Base-by-base conservation (phyloP, 805 yeast genomes). In the Starmera amethionina region DNA sequence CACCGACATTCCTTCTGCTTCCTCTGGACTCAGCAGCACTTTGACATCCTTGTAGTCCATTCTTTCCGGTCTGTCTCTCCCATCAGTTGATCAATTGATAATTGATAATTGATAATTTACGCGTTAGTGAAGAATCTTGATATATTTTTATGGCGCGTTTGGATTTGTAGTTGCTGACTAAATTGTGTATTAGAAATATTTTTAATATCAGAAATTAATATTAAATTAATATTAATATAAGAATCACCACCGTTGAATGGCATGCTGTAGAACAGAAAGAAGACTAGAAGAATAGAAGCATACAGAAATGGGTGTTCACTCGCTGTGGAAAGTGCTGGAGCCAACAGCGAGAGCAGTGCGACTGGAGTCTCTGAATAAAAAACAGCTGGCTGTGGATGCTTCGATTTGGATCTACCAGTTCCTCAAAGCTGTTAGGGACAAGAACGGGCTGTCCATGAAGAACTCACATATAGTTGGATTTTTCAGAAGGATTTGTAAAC, bases 401-500 rank as follows among this genome's bases (percentile, higher is more conserved):
- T 90, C 97, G 3, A 93, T 93, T 47, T 93, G 99, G 99, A 83
- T 93, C 40, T 93, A 93, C 56, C 99, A 93, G 59, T 93, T 93
- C 55, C 66, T 93, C 47, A 93, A 90, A 58, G 97, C 97, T 1
- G 94, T 93, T 18, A 72, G 97, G 49, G 95, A 88, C 56, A 63
- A 75, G 32, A 82, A 82, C 28, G 98, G 97, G 8, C 75, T 82
- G 43, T 74, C 85, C 1, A 58, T 89, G 44, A 70, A 73, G 28
- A 83, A 79, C 45, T 81, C 96, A 0, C 98, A 93, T 58, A 76
- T 93, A 15, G 84, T 88, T n/a, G 99, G 99, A 8, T 93, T 93
- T 53, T 90, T 90, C 59, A 65, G 97, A 46, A 70, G 99, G 40
- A 88, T 93, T 13, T 89, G 97, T 63, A 93, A 93, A 51, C 62